Percentiles rank a stretch among this genome's conserved stretches.
These are phyloP conservation scores for Whalleya microplaca DNA, from an alignment of 2,329 filamentous ascomycete species.

Conservation along the genomic window DNA sequence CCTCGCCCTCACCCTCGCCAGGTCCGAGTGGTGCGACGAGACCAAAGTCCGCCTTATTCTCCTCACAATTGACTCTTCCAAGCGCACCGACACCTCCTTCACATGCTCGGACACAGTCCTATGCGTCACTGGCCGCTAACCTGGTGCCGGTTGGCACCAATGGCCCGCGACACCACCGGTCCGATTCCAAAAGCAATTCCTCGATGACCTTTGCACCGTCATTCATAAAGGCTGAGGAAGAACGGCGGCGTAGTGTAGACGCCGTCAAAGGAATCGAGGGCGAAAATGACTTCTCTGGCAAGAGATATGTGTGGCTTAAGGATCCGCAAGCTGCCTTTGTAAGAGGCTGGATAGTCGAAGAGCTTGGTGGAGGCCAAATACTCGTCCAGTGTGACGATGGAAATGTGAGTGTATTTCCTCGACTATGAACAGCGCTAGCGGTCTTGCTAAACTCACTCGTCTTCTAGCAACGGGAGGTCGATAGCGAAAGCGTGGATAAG, in stretches of 20 bases:
- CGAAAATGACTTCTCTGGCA: constrained; percentile 98
- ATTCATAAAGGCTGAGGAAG: constrained; percentile 89
- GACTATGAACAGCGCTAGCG: neutral
- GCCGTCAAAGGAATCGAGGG: constrained; percentile 80
- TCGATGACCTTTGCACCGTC: constrained; percentile 91
- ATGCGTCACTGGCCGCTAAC: constrained; percentile 51
- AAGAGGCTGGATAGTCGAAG: constrained; percentile 88
- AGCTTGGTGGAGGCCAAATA: constrained; percentile 69
- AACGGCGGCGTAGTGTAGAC: constrained; percentile 61
- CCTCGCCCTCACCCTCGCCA: constrained; percentile 72
- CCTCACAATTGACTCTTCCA: constrained; percentile 57
- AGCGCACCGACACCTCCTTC: constrained; percentile 46
- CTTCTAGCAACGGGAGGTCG: constrained; percentile 79
- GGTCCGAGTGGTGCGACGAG: constrained; percentile 49
- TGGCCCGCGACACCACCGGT: constrained; percentile 47
- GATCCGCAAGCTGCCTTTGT: constrained; percentile 88
- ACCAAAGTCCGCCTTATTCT: constrained; percentile 77
- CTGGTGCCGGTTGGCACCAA: constrained; percentile 43
- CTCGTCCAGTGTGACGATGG: constrained; percentile 94
- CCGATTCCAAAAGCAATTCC: constrained; percentile 67
- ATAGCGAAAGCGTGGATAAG: constrained; percentile 89
- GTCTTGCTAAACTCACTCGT: neutral
- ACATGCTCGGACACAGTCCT: constrained; percentile 74
- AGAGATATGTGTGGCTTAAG: constrained; percentile 96
- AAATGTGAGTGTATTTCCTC: constrained; percentile 60